phyloP scores from a whole-genome alignment of 768 basidiomycete species.

The Baorangia bicolor region DNA sequence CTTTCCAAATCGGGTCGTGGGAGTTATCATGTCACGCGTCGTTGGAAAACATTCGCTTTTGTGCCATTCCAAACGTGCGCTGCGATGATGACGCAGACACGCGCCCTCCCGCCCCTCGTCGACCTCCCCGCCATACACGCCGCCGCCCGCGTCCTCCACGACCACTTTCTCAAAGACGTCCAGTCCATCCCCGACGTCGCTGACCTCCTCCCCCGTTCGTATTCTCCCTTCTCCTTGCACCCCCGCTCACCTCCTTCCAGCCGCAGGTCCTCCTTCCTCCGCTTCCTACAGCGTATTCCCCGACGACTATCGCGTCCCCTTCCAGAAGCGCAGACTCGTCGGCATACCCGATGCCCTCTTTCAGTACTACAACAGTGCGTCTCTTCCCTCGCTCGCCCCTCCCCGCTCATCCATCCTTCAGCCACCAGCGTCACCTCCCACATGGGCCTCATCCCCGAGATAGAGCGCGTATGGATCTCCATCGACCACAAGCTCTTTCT shows the following conservation, averaged over 20 bases:
- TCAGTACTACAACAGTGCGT: constrained; percentile 73
- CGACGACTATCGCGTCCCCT: constrained; percentile 76
- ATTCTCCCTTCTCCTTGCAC: not conserved
- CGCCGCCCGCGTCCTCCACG: constrained; percentile 66
- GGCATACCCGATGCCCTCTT: constrained; percentile 78
- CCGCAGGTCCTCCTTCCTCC: constrained; percentile 65
- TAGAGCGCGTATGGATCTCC: constrained; percentile 94
- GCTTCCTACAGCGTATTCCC: constrained; percentile 76
- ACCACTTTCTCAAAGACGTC: constrained; percentile 69
- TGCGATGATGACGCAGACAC: constrained; percentile 21
- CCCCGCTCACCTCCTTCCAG: constrained; percentile 34
- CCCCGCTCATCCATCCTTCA: constrained; percentile 31
- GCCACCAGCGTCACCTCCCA: constrained; percentile 70
- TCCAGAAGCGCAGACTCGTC: constrained; percentile 73
- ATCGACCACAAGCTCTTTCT: constrained; percentile 92
- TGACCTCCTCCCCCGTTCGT: constrained; percentile 65
- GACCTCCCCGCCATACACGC: constrained; percentile 63
- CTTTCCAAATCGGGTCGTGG: constrained; percentile 4
- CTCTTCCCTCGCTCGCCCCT: not conserved
- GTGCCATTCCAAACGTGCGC: not conserved
- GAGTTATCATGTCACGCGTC: not conserved
- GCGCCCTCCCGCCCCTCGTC: constrained; percentile 33
- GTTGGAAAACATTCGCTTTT: not conserved
- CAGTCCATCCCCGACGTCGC: constrained; percentile 74
- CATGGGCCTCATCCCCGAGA: constrained; percentile 90